A percentile compares a stretch with the other conserved stretches of the same genome.
These are phyloP conservation scores for Nannizziopsis arthrosporioides DNA, from an alignment of 2,329 filamentous ascomycete genomes.

Conservation along the genomic window DNA sequence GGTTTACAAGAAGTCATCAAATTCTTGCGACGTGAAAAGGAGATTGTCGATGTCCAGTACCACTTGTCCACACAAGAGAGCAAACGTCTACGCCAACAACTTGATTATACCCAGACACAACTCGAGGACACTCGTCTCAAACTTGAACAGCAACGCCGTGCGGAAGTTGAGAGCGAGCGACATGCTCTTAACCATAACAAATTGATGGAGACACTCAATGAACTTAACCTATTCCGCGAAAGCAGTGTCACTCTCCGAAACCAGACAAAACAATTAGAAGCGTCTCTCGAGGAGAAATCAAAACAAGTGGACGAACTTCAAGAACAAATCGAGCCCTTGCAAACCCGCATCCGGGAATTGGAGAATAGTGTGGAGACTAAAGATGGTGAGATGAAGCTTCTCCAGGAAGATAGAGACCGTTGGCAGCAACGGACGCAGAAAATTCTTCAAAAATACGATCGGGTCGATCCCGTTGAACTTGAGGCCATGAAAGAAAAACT, in stretches of 20 bases:
- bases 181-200: conserved; percentile 72
- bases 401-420: conserved; percentile 82
- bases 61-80: conserved; percentile 79
- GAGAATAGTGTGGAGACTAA: conserved; percentile 70
- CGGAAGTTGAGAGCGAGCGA: conserved; percentile 60
- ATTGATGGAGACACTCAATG: conserved; percentile 86
- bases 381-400: conserved; percentile 75
- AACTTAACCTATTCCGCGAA: conserved; percentile 90
- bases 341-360: conserved; percentile 67
- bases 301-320: conserved; percentile 63
- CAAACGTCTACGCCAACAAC: conserved; percentile 78
- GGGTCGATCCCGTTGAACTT: conserved; percentile 84
- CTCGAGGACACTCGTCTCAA: conserved; percentile 82
- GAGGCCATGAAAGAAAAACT: conserved; percentile 78
- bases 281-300: conserved; percentile 62
- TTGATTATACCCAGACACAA: conserved; percentile 75
- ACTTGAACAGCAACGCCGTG: conserved; percentile 75
- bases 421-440: conserved; percentile 95
- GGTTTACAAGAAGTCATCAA: conserved; percentile 82
- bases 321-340: conserved; percentile 66
- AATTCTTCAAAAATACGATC: conserved; percentile 90
- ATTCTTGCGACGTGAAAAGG: conserved; percentile 88
- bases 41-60: conserved; percentile 93
- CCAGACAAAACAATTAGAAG: conserved; percentile 68
- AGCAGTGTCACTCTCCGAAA: conserved; percentile 84